These are phyloP conservation scores for Pseudocercospora fijiensis DNA, from an alignment of 2,329 filamentous ascomycete species.

Conservation along the genomic window DNA sequence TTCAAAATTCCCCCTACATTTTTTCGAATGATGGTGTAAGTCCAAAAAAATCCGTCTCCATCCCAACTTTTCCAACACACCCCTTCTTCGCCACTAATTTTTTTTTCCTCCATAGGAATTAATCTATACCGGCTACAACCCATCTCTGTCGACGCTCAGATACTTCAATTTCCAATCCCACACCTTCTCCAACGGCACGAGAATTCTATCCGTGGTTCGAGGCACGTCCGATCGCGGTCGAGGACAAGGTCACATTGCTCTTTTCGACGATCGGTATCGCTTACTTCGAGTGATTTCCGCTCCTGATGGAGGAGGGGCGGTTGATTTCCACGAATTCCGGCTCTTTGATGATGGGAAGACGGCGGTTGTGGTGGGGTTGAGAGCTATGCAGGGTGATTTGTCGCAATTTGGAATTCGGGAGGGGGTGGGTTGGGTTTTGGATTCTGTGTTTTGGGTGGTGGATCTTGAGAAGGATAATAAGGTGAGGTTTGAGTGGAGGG, in stretches of 20 bases:
- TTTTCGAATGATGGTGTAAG: neutral
- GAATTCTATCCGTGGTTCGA: slow-evolving; percentile 3
- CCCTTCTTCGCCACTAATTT: neutral
- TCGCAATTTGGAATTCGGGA: neutral
- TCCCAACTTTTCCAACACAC: neutral
- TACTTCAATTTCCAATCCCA: slow-evolving; percentile 14
- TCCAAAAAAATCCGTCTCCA: neutral
- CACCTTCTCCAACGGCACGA: neutral
- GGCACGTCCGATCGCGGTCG: slow-evolving; percentile 4
- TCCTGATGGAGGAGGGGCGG: slow-evolving; percentile 25
- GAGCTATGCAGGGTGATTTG: neutral
- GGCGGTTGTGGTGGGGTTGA: neutral
- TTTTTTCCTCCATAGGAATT: neutral
- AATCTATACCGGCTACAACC: slow-evolving; percentile 9
- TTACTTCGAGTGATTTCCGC: slow-evolving; percentile 40
- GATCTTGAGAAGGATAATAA: slow-evolving; percentile 42
- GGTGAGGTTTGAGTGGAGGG: slow-evolving; percentile 47
- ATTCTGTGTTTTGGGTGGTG: slow-evolving; percentile 46
- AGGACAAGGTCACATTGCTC: slow-evolving; percentile 8
- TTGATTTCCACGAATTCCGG: slow-evolving; percentile 44
- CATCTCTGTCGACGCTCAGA: neutral
- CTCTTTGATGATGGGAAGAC: slow-evolving; percentile 25
- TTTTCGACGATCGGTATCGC: slow-evolving; percentile 33
- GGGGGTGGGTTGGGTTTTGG: slow-evolving; percentile 22
- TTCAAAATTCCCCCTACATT: neutral